Conservation (phyloP, 2,329 filamentous ascomycete genomes). For the Zelopaecilomyces penicillatus region DNA sequence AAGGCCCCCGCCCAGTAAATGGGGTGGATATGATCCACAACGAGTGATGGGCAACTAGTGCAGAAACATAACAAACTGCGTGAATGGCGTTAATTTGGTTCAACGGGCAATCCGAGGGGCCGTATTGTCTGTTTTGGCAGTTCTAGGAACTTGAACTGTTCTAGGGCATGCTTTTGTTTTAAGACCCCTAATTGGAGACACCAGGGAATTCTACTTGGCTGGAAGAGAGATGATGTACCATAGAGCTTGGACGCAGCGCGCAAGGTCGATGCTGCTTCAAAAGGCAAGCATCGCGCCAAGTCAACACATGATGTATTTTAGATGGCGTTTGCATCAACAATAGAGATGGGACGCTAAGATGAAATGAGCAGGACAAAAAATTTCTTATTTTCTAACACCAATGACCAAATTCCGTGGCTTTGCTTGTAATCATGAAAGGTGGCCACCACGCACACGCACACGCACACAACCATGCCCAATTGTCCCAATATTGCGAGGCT, state of each 20-base stretch:
- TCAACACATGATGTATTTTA: conserved; percentile 34
- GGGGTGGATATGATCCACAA: no score
- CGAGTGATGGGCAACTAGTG: not conserved
- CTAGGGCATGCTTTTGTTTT: conserved; percentile 17
- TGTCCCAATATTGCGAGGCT: no score
- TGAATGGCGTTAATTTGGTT: conserved; percentile 15
- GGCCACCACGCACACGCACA: no score
- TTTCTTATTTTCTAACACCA: not conserved
- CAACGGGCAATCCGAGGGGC: conserved; percentile 23
- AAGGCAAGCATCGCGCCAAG: conserved; percentile 26
- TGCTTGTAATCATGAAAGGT: no score
- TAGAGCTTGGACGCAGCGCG: conserved; percentile 30
- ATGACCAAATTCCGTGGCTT: no score
- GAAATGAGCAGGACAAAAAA: conserved; percentile 20
- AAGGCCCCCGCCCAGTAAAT: conserved; percentile 8
- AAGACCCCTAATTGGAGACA: conserved; percentile 21
- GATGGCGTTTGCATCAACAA: conserved; percentile 26
- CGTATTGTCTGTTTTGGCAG: conserved; percentile 13
- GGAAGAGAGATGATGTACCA: conserved; percentile 23
- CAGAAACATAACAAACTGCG: conserved; percentile 4
- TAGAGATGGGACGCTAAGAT: conserved; percentile 31
- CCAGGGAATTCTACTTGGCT: conserved; percentile 18
- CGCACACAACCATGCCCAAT: no score
- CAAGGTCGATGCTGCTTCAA: conserved; percentile 24
- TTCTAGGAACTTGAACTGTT: conserved; percentile 15